Evolutionary conservation across 2,329 filamentous ascomycete genomes (phyloP).

Genomic region (Aspergillus phoenicis): DNA sequence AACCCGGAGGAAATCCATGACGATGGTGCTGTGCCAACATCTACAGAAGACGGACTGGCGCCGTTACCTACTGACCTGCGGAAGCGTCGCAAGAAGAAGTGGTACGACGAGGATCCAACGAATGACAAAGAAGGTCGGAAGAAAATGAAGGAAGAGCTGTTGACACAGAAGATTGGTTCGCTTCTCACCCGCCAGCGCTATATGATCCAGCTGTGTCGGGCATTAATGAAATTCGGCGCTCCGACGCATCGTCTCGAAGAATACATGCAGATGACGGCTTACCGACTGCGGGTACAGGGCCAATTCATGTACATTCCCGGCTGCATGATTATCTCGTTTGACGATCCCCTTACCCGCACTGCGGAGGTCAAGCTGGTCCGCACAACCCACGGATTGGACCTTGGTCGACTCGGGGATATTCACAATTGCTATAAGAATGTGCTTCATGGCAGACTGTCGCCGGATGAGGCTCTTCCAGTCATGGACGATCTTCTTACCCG

Average conservation of each 20-base stretch:
- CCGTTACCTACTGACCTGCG: slow-evolving; percentile 3
- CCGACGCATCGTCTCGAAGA: slow-evolving; percentile 90
- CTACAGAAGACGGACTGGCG: slow-evolving; percentile 3
- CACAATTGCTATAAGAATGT: slow-evolving; percentile 50
- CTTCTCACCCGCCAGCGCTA: slow-evolving; percentile 80
- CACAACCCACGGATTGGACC: slow-evolving; percentile 42
- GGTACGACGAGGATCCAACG: slow-evolving; percentile 26
- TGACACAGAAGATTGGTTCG: slow-evolving; percentile 60
- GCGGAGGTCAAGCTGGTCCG: slow-evolving; percentile 48
- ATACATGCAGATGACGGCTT: slow-evolving; percentile 84
- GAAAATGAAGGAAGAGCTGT: slow-evolving; percentile 26
- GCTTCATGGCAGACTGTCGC: slow-evolving; percentile 46
- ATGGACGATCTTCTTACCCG: slow-evolving; percentile 56
- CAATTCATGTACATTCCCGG: slow-evolving; percentile 76
- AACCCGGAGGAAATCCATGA: background rate
- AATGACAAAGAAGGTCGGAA: slow-evolving; percentile 43
- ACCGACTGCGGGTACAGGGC: slow-evolving; percentile 80
- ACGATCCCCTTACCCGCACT: slow-evolving; percentile 48
- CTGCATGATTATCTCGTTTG: slow-evolving; percentile 67
- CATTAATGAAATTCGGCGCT: slow-evolving; percentile 85
- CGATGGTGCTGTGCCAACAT: background rate
- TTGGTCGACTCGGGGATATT: slow-evolving; percentile 45
- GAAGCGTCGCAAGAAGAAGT: slow-evolving; percentile 16
- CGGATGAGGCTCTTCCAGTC: slow-evolving; percentile 43
- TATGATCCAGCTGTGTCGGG: slow-evolving; percentile 78